Base-by-base conservation (phyloP, 139 green algal species). In the Tetradesmus obliquus region DNA sequence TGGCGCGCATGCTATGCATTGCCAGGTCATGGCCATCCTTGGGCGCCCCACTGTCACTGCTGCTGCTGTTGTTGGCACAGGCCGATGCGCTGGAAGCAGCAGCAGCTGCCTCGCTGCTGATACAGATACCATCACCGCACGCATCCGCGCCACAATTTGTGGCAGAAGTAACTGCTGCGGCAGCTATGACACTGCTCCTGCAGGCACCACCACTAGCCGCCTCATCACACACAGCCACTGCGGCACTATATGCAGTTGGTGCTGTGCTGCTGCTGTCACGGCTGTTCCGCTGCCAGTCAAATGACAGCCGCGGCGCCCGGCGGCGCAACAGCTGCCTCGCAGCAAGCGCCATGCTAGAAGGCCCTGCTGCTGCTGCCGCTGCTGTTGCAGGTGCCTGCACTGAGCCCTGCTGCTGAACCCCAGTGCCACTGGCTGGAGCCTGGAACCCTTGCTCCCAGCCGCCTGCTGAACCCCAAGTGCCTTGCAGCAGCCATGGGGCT, bases 301-400 rank as follows among this genome's bases (percentile, higher is more conserved):
- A 17, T 24, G 66, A 24, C 2, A 76, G 66, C 17, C 66, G 66
- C n/a, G 17, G 66, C 5, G 66, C 66, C 2, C 81, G 0, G 53
- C 81, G 19, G 2, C 2, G 10, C 15, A 45, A 92, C 96, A 96
- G 0, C 98, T 96, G 95, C 98, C 91, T 96, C 98, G 92, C 87
- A 92, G 24, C 55, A 12, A 55, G 8, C 3, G 81, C 45, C 53
- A 53, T 82, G 24, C n/a, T 4, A 9, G 76, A 17, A 96, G 54
- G 19, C 53, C 20, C 53, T 71, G 92, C 83, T 92, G 24, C 96
- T 98, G 93, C 94, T 97, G 92, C 91, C n/a, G 62, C 62, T 72
- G 66, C 98, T 93, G 97, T 96, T 22, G 96, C 97, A 5, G 92
- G 69, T 99, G 96, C 97, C 97, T n/a, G 17, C 2, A 3, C 5